Conservation (phyloP, 1,139 yeast genomes). For the Taiozyma sp. region DNA sequence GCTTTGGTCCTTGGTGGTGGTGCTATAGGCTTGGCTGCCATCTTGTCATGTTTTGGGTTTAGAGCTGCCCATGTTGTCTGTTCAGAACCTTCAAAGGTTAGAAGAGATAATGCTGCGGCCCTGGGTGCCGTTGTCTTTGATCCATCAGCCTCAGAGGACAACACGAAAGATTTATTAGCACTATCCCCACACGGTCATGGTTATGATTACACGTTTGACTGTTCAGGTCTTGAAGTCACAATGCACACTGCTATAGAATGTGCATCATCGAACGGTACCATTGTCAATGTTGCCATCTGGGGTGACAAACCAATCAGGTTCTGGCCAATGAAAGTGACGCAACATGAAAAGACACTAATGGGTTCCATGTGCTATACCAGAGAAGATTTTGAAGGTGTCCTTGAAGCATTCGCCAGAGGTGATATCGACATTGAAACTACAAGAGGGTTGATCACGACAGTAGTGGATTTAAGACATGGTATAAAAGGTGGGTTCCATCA, state of each 20-base stretch:
- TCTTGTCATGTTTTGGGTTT: conserved; percentile 40
- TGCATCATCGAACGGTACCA: conserved; percentile 38
- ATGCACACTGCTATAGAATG: conserved; percentile 36
- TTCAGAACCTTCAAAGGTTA: conserved; percentile 38
- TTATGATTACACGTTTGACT: conserved; percentile 42
- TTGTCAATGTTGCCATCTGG: conserved; percentile 53
- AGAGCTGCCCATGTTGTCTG: conserved; percentile 35
- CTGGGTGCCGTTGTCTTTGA: conserved; percentile 38
- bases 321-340: conserved; percentile 41
- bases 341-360: conserved; percentile 37
- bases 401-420: conserved; percentile 38
- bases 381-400: conserved; percentile 42
- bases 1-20: conserved; percentile 45
- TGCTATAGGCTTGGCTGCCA: conserved; percentile 46
- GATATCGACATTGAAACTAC: conserved; percentile 35
- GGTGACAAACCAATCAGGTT: conserved; percentile 34
- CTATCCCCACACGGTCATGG: conserved; percentile 35
- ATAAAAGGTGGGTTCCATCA: conserved; percentile 40
- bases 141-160: conserved; percentile 30
- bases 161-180: conserved; percentile 28
- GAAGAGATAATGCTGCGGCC: conserved; percentile 37
- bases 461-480: conserved; percentile 36
- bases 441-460: conserved; percentile 37
- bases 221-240: conserved; percentile 44
- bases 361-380: conserved; percentile 47